phyloP scores from a whole-genome alignment of 805 yeast species.

The Candida maesae region DNA sequence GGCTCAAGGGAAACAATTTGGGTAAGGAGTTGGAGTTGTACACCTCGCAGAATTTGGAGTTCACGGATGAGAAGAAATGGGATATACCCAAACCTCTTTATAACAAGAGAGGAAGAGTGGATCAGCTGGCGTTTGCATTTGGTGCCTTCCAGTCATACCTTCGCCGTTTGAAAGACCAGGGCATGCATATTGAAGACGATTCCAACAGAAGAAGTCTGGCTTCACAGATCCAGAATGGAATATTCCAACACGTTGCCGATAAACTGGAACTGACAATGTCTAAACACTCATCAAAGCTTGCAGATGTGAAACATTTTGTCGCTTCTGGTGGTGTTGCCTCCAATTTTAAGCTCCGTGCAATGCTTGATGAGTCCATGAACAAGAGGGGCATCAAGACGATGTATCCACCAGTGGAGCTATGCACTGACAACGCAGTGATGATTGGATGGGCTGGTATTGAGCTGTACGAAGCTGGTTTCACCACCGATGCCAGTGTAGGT shows the following conservation, averaged over 20 bases:
- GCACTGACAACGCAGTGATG: slow-evolving; percentile 96
- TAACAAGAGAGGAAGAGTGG: slow-evolving; percentile 43
- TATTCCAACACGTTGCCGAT: slow-evolving; percentile 70
- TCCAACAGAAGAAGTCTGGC: slow-evolving; percentile 44
- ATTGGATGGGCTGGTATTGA: slow-evolving; percentile 98
- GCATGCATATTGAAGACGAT: slow-evolving; percentile 18
- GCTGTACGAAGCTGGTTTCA: slow-evolving; percentile 49
- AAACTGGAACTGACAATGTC: slow-evolving; percentile 52
- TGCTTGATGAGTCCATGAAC: slow-evolving; percentile 39
- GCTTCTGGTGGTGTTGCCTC: slow-evolving; percentile 96
- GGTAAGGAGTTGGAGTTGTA: slow-evolving; percentile 77
- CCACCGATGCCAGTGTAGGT: slow-evolving; percentile 50
- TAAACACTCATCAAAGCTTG: slow-evolving; percentile 38
- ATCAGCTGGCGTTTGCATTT: slow-evolving; percentile 62
- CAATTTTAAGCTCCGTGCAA: slow-evolving; percentile 51
- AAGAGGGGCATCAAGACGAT: slow-evolving; percentile 38
- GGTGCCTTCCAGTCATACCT: slow-evolving; percentile 67
- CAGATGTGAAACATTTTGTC: slow-evolving; percentile 52
- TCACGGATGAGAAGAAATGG: slow-evolving; percentile 25
- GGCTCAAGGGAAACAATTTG: slow-evolving; percentile 75
- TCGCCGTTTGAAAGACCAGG: slow-evolving; percentile 31
- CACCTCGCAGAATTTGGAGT: slow-evolving; percentile 33
- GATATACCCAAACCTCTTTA: slow-evolving; percentile 50
- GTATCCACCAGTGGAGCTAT: slow-evolving; percentile 67
- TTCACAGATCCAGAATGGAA: slow-evolving; percentile 54